A percentile compares a stretch with the other conserved stretches of the same genome.
Conservation (phyloP, 345 rosid genomes). For the Moricandia moricandioides region DNA sequence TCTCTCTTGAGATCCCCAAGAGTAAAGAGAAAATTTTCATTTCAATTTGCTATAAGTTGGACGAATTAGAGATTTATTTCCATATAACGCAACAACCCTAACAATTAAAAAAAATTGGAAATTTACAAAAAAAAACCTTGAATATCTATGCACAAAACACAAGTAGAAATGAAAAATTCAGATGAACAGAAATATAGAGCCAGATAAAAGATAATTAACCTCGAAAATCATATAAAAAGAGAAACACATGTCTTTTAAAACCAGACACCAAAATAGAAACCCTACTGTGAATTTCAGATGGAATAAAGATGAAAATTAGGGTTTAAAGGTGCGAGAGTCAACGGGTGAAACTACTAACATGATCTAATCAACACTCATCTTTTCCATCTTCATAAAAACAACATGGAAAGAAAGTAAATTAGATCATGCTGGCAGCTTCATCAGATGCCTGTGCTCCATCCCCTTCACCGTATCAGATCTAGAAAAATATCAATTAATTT, state of each 20-base stretch:
- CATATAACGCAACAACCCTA: conserved; percentile 6
- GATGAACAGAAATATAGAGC: neutral
- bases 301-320: conserved; percentile 21
- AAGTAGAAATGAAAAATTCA: neutral
- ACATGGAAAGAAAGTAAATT: conserved; percentile 39
- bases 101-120: too few relatives aligned
- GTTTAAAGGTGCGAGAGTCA: conserved; percentile 56
- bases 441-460: conserved; percentile 62
- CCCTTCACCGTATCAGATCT: conserved; percentile 4
- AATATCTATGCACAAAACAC: conserved; percentile 6
- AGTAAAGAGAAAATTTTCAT: neutral
- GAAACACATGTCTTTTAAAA: neutral
- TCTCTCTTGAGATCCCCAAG: conserved; percentile 21
- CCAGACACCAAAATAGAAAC: neutral
- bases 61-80: conserved; percentile 3
- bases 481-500: neutral
- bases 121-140: neutral
- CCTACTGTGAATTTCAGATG: neutral
- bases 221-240: neutral
- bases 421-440: conserved; percentile 99
- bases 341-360: conserved; percentile 85
- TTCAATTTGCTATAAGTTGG: neutral
- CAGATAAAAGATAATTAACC: neutral
- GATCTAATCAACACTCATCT: conserved; percentile 63
- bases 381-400: conserved; percentile 9